Percentiles rank a stretch among this genome's conserved stretches.
Conservation (phyloP, 495 filamentous ascomycete species). For the Penicillium bialowiezense region DNA sequence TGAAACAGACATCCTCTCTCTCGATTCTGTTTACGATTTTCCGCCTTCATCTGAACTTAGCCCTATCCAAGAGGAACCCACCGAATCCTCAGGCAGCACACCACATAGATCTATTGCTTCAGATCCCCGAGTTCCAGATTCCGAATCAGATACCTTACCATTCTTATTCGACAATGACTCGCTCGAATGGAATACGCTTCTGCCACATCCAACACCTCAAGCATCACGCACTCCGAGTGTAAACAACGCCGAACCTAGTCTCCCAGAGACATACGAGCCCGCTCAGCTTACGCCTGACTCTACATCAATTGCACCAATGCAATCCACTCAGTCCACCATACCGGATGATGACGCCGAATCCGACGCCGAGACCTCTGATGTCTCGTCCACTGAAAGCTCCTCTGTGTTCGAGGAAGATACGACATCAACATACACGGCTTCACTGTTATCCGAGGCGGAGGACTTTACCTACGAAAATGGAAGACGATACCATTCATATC, state of each 20-base stretch:
- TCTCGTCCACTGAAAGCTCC: constrained; percentile 9
- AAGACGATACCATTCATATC: constrained; percentile 64
- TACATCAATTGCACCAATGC: background rate
- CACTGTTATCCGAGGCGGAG: constrained; percentile 23
- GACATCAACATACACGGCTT: constrained; percentile 23
- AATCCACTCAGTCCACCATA: background rate
- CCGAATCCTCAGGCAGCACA: background rate
- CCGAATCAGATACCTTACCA: too few species aligned
- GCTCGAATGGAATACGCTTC: too few species aligned
- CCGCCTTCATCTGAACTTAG: background rate
- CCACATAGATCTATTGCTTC: too few species aligned
- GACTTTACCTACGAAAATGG: constrained; percentile 54
- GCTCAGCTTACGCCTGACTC: background rate
- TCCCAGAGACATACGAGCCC: too few species aligned
- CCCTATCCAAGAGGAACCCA: constrained; percentile 11
- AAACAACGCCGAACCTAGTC: too few species aligned
- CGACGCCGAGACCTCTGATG: constrained; percentile 12
- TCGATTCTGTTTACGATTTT: too few species aligned
- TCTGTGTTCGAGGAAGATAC: constrained; percentile 25
- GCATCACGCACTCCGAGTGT: too few species aligned
- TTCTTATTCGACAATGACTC: too few species aligned
- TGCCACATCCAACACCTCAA: too few species aligned
- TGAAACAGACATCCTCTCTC: too few species aligned
- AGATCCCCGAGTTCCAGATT: too few species aligned
- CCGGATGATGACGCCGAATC: background rate